Base-by-base conservation (phyloP, 441 rosid species). In the Oxalis stricta region DNA sequence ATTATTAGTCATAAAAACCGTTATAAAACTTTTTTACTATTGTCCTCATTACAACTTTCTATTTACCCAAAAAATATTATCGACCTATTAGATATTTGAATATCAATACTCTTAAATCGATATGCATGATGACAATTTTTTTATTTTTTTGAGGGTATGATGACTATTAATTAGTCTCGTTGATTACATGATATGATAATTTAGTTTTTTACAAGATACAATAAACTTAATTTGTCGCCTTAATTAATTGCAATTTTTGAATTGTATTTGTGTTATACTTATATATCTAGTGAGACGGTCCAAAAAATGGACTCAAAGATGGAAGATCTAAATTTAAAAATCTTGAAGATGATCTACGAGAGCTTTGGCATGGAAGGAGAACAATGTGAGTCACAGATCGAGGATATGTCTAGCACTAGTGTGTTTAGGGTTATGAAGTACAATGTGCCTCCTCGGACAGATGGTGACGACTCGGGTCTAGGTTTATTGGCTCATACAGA, bases 401-500 rank as follows among this genome's bases (percentile, higher is more conserved):
- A 54, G 10, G 70, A 66, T 2, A 62, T 51, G n/a, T n/a, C n/a
- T n/a, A n/a, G n/a, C 44, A 29, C 54, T 0, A 57, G 47, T 20
- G 34, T 57, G 3, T 40, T 71, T 13, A 66, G 70, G 10, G 1
- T 66, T 9, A 66, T 66, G 72, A 71, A 67, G 47, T 71, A 71
- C 47, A 42, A 23, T 38, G 57, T 42, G 18, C 62, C 70, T 4
- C 52, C 44, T 4, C 22, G 17, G 11, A 28, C 21, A n/a, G n/a
- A n/a, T n/a, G n/a, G n/a, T 1, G 18, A 20, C 0, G 38, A 21
- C 3, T 22, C 61, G 1, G 53, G 44, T 4, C 14, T 64, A 11
- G 67, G 62, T 13, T 44, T 72, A 1, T 24, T 37, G n/a, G 44
- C 74, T 41, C 74, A 68, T 52, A 68, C 67, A 0, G 78, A 72